These are phyloP conservation scores for Anthostomella pinea DNA, from an alignment of 2,329 filamentous ascomycete species.

Conservation along the genomic window DNA sequence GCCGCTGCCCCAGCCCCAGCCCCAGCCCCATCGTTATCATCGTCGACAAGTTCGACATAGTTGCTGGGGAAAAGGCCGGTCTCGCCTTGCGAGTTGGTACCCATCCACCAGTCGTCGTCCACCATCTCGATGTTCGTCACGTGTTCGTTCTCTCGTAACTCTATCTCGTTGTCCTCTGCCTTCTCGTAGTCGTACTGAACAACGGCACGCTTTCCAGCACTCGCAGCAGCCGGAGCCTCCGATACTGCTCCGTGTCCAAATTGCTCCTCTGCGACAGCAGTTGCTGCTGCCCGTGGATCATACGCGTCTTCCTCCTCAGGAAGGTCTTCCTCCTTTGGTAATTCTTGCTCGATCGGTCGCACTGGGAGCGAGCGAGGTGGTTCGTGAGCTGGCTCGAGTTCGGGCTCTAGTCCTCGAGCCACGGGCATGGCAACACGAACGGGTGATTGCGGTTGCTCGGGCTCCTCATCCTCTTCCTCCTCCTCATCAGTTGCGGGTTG, in stretches of 20 bases:
- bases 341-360: constrained; percentile 57
- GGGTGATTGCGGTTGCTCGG: constrained; percentile 64
- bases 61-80: constrained; percentile 93
- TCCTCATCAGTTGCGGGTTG: constrained; percentile 55
- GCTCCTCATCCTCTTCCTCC: constrained; percentile 50
- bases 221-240: constrained; percentile 33
- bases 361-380: constrained; percentile 60
- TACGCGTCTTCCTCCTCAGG: constrained; percentile 61
- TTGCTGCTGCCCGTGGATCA: constrained; percentile 59
- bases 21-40: constrained; percentile 41
- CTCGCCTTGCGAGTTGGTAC: constrained; percentile 80
- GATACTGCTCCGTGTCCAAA: constrained; percentile 39
- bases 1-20: constrained; percentile 29
- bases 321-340: constrained; percentile 63
- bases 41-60: constrained; percentile 84
- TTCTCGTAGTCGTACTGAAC: constrained; percentile 96
- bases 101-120: constrained; percentile 98
- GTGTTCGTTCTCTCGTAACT: constrained; percentile 82
- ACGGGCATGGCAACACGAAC: constrained; percentile 86
- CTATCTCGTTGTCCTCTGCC: constrained; percentile 94
- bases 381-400: constrained; percentile 49
- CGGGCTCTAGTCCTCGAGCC: constrained; percentile 56
- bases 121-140: constrained; percentile 96
- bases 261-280: constrained; percentile 49
- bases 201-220: constrained; percentile 67